phyloP scores from a whole-genome alignment of 495 filamentous ascomycete genomes.

The Neurospora tetrasperma region DNA sequence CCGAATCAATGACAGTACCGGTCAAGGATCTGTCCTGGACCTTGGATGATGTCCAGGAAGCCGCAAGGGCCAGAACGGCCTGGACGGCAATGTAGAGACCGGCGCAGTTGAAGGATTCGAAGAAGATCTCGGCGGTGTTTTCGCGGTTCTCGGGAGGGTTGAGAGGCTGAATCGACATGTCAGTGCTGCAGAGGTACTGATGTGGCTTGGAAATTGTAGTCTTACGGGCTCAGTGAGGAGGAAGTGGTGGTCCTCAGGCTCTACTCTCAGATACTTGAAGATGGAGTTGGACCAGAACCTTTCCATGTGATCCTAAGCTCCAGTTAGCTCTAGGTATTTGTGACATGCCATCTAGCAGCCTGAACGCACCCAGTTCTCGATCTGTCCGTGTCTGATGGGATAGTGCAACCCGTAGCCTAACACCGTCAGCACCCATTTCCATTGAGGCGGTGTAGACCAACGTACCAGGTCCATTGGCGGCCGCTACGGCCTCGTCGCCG shows the following conservation, averaged over 20 bases:
- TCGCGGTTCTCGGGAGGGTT: conserved; percentile 98
- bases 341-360: background rate
- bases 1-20: conserved; percentile 94
- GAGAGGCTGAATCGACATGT: conserved; percentile 54
- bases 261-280: conserved; percentile 96
- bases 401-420: conserved; percentile 91
- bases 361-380: conserved; percentile 82
- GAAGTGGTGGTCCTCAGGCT: conserved; percentile 97
- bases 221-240: conserved; percentile 91
- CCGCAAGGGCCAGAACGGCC: conserved; percentile 89
- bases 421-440: conserved; percentile 11
- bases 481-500: conserved; percentile 86
- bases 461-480: conserved; percentile 70
- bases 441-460: background rate
- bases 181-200: conserved; percentile 3
- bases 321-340: conserved; percentile 12
- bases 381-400: conserved; percentile 92
- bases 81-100: conserved; percentile 98
- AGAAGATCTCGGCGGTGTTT: conserved; percentile 99
- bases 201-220: background rate
- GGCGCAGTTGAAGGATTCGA: conserved; percentile 98
- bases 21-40: conserved; percentile 95
- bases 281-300: conserved; percentile 99
- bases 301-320: conserved; percentile 85
- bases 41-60: conserved; percentile 97